Evolutionary conservation across 2,329 filamentous ascomycete genomes (phyloP).

Genomic region (Tolypocladium tundrense): DNA sequence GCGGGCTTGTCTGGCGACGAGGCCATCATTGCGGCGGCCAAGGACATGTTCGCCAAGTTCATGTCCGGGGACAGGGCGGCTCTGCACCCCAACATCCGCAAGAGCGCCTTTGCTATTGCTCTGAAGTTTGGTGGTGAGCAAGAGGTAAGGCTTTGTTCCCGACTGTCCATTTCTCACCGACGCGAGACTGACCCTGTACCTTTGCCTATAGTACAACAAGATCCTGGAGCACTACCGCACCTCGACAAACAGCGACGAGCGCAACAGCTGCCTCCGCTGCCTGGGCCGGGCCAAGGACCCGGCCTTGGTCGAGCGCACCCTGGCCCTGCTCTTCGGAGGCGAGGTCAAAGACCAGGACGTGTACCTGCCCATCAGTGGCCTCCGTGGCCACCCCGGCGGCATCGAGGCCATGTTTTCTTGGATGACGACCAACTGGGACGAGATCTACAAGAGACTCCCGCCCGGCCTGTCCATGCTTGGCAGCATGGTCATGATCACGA

Average conservation of each 20-base stretch:
- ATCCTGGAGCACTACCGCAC: constrained; percentile 66
- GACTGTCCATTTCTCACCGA: background rate
- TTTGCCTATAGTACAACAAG: constrained; percentile 52
- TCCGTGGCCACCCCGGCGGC: constrained; percentile 67
- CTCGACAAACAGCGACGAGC: constrained; percentile 65
- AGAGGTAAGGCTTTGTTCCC: constrained; percentile 44
- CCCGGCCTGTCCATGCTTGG: constrained; percentile 82
- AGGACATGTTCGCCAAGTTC: constrained; percentile 86
- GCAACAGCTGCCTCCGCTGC: constrained; percentile 78
- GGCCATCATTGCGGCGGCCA: constrained; percentile 65
- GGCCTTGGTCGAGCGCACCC: constrained; percentile 70
- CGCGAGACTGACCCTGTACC: constrained; percentile 5
- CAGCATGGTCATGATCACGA: constrained; percentile 72
- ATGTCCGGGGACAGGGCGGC: constrained; percentile 67
- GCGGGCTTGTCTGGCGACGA: constrained; percentile 76
- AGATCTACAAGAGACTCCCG: constrained; percentile 68
- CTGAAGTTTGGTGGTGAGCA: constrained; percentile 76
- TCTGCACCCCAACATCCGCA: constrained; percentile 84
- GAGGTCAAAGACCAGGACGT: constrained; percentile 93
- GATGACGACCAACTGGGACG: constrained; percentile 84
- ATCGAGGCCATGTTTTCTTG: constrained; percentile 73
- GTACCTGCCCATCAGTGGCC: constrained; percentile 74
- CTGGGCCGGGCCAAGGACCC: constrained; percentile 71
- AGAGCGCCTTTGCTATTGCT: constrained; percentile 76
- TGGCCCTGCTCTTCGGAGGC: constrained; percentile 63